Base-by-base conservation (phyloP, 495 filamentous ascomycete genomes). In the Monascus purpureus region DNA sequence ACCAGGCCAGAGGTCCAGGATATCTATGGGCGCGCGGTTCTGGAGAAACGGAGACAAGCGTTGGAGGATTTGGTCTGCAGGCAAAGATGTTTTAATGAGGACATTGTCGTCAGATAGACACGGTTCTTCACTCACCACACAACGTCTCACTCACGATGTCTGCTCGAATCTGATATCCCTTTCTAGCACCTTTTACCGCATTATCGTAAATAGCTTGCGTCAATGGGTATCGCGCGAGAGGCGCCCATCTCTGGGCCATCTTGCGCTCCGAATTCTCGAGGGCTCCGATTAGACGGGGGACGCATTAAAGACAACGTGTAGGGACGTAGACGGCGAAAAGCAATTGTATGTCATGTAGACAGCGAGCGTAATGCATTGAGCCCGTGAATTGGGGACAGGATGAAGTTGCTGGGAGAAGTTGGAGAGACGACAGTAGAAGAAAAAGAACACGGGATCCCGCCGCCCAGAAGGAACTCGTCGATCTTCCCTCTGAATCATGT, bases 1-100 rank as follows among this genome's bases (percentile, higher is more conserved):
- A 15, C 82, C 82, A 1, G 88, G 88, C 57, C 82, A 80, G 24
- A 93, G 57, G 45, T 96, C 88, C 40, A 96, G 59, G 32, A 96
- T 67, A 39, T 86, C 82, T 43, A 84, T 74, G 31, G 78, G 77
- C 9, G 55, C 46, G 45, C 84, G 72, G 31, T 66, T 63, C 13
- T 52, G 48, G 15, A 93, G 68, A 8, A 67, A 72, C 1, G 71
- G 73, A 6, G 62, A 65, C 13, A 80, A 46, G 13, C 67, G 61
- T 39, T 69, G 35, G 31, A 73, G 31, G 13, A 65, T 40, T 45
- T 72, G 55, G 39, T 70, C 68, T 74, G 25, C n/a, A 27, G 5
- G 4, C n/a, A 4, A 27, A 17, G 14, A 4, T 4, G 5, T 12
- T 9, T 12, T 16, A 4, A 3, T 30, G 5, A 15, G 4, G 5